Evolutionary conservation across 208 protist species (phyloP).

Genomic region (Wallacemonas collosoma): DNA sequence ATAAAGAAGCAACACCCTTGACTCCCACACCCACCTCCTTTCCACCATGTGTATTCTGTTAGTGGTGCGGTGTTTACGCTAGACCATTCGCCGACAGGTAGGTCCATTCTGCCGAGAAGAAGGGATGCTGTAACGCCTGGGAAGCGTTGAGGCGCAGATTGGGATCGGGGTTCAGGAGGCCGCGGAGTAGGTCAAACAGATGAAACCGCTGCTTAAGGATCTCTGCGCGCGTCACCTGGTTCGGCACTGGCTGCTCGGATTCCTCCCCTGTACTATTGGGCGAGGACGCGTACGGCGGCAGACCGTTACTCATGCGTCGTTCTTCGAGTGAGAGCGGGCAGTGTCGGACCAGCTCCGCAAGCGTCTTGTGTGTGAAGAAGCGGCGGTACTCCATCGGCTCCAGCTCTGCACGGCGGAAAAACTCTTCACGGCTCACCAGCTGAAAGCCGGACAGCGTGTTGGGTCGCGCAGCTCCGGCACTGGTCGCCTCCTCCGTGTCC

Average conservation of each 20-base stretch:
- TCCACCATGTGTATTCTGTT: neutral
- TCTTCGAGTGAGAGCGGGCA: slow-evolving; percentile 69
- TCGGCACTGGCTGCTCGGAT: slow-evolving; percentile 5
- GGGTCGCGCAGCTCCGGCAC: neutral
- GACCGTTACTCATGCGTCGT: slow-evolving; percentile 53
- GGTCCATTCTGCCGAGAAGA: slow-evolving; percentile 57
- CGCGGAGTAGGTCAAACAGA: slow-evolving; percentile 68
- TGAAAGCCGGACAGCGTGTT: neutral
- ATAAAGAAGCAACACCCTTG: neutral
- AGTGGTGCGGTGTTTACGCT: too few species aligned
- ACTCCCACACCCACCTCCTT: neutral
- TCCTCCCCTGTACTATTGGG: slow-evolving; percentile 17
- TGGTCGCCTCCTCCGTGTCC: neutral
- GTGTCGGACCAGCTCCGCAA: slow-evolving; percentile 71
- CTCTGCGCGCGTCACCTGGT: slow-evolving; percentile 34
- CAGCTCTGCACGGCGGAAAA: slow-evolving; percentile 19
- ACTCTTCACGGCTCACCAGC: slow-evolving; percentile 36
- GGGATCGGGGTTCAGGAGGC: slow-evolving; percentile 65
- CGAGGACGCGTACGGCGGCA: slow-evolving; percentile 36
- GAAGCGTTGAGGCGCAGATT: slow-evolving; percentile 49
- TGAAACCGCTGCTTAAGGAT: slow-evolving; percentile 78
- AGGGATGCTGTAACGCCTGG: slow-evolving; percentile 65
- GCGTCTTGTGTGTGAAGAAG: slow-evolving; percentile 67
- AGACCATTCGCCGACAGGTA: slow-evolving; percentile 41
- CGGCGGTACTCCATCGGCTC: slow-evolving; percentile 39